These are phyloP conservation scores for Malus domestica DNA, from an alignment of 306 rosid species.

Conservation along the genomic window ASM211411v1 NC_041789.1:24937501-24938000, in stretches of 20 bases:
- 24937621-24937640: background rate
- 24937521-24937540: constrained; percentile 4
- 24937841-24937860: background rate
- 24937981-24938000: background rate
- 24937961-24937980: background rate
- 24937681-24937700: background rate
- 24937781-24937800: background rate
- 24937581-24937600: background rate
- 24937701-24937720: background rate
- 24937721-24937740: background rate
- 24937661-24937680: background rate
- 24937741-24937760: background rate
- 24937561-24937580: background rate
- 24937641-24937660: background rate
- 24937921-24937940: background rate
- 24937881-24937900: too few relatives aligned
- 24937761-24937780: background rate
- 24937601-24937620: background rate
- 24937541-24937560: background rate
- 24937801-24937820: too few relatives aligned
- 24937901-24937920: background rate
- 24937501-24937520: background rate
- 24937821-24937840: background rate
- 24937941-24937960: background rate
- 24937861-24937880: background rate